Evolutionary conservation across 371 early-diverging fungal genomes (phyloP).

Genomic region (Apophysomyces variabilis): DNA sequence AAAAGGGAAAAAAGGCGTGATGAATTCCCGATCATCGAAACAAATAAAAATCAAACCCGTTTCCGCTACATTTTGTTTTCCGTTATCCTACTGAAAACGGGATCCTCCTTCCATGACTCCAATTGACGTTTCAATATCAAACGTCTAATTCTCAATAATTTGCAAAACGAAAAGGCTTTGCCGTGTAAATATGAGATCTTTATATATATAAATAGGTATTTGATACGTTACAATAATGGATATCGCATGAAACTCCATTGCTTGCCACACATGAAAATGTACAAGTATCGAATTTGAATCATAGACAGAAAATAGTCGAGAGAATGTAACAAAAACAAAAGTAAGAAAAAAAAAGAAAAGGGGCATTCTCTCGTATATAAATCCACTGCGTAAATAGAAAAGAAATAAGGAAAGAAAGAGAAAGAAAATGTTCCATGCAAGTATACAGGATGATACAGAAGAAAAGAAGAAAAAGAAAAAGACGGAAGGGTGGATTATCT

Average conservation of each 20-base stretch:
- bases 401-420: not conserved
- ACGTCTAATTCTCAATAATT: no score
- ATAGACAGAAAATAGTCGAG: conserved; percentile 4
- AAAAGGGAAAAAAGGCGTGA: no score
- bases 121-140: no score
- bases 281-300: conserved; percentile 10
- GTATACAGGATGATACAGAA: not conserved
- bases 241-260: conserved; percentile 1
- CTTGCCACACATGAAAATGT: conserved; percentile 10
- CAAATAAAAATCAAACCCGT: no score
- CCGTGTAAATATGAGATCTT: not conserved
- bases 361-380: not conserved
- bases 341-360: not conserved
- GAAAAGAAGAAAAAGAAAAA: not conserved
- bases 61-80: no score
- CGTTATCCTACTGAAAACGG: no score
- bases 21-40: no score
- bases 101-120: no score
- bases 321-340: not conserved
- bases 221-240: conserved; percentile 12
- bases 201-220: not conserved
- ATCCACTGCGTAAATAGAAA: conserved; percentile 8
- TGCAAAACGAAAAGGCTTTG: no score
- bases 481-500: not conserved
- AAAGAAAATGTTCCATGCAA: not conserved